Evolutionary conservation across 148 eudicot genomes (phyloP).

Genomic region (Dianthus caryophyllus): DNA sequence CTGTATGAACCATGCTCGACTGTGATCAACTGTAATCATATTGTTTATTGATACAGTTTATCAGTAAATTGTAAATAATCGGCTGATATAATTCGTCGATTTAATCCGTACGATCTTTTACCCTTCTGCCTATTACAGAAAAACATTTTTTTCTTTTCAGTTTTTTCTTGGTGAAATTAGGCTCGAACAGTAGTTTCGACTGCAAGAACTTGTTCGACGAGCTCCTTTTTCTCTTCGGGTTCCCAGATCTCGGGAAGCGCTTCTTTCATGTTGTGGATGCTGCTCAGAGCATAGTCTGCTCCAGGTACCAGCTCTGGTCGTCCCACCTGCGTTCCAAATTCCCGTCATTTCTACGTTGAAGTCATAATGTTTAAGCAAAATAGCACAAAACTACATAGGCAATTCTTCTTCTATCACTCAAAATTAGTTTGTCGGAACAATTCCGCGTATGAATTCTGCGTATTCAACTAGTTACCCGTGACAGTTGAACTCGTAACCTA

Average conservation of each 20-base stretch:
- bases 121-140: conserved; percentile 6
- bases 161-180: conserved; percentile 2
- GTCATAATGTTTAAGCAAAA: too few relatives aligned
- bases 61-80: background rate
- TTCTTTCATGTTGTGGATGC: conserved; percentile 87
- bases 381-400: too few relatives aligned
- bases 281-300: conserved; percentile 71
- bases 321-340: conserved; percentile 57
- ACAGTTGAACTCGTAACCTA: too few relatives aligned
- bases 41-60: background rate
- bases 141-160: background rate
- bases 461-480: too few relatives aligned
- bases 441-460: too few relatives aligned
- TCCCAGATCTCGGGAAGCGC: conserved; percentile 86
- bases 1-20: too few relatives aligned
- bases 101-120: background rate
- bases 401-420: too few relatives aligned
- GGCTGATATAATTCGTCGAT: background rate
- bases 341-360: too few relatives aligned
- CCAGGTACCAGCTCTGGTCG: conserved; percentile 61
- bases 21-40: background rate
- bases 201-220: conserved; percentile 36
- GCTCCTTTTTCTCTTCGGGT: conserved; percentile 31
- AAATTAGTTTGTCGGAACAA: too few relatives aligned
- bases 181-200: conserved; percentile 35